Conservation (phyloP, 2,329 filamentous ascomycete species). For the Penicillium janthinellum region DNA sequence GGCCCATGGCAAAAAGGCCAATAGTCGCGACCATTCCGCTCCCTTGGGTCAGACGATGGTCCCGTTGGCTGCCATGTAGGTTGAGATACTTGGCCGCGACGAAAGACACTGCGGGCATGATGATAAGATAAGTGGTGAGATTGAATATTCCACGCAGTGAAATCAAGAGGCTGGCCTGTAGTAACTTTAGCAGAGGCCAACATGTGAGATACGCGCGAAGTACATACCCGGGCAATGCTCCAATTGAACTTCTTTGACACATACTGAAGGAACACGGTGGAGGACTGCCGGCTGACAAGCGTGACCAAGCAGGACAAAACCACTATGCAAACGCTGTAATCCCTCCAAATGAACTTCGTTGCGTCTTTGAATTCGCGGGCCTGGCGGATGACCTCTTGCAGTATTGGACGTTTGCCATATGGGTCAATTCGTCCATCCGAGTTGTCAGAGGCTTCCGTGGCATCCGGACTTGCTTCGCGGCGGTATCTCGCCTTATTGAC, state of each 20-base stretch:
- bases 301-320: conserved; percentile 28
- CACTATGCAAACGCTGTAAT: conserved; percentile 24
- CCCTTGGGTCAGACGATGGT: conserved; percentile 25
- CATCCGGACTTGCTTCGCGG: not conserved
- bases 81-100: conserved; percentile 19
- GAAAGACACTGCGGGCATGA: conserved; percentile 26
- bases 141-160: conserved; percentile 29
- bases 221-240: conserved; percentile 31
- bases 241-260: conserved; percentile 34
- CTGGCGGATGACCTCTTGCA: conserved; percentile 15
- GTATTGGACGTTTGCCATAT: conserved; percentile 7
- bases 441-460: not conserved
- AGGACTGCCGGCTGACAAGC: conserved; percentile 25
- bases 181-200: not conserved
- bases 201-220: not conserved
- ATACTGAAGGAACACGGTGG: conserved; percentile 32
- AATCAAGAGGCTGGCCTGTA: conserved; percentile 33
- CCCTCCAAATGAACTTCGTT: conserved; percentile 28
- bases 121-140: conserved; percentile 24
- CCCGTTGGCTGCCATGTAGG: conserved; percentile 24
- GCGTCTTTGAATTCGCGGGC: conserved; percentile 25
- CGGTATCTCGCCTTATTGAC: conserved; percentile 7
- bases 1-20: conserved; percentile 22
- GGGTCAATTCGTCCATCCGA: not conserved
- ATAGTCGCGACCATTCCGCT: conserved; percentile 24